Base-by-base conservation (phyloP, 2,329 filamentous ascomycete species). In the Botrytis galanthina region DNA sequence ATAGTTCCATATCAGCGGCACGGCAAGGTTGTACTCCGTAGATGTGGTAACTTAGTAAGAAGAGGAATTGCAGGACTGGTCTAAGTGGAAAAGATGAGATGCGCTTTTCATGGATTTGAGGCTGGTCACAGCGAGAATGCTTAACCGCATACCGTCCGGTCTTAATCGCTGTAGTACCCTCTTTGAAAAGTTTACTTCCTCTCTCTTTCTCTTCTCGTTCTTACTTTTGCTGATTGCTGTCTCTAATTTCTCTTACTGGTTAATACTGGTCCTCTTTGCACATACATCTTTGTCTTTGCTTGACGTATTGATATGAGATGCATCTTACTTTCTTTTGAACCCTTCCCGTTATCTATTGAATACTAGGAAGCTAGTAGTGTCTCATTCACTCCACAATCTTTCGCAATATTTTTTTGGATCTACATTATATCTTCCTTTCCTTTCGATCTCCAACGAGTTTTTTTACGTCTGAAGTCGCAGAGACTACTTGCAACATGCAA, bases 401-500 rank as follows among this genome's bases (percentile, higher is more conserved):
- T 44, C 26, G 7, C 59, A 54, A n/a, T 32, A 29, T 72, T 37
- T 37, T 48, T 16, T 48, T 39, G 22, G 70, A 48, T 57, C 51
- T 61, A 61, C 8, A 39, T 18, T 42, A 42, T 42, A 32, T 32
- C 61, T 71, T 37, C 12, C 57, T 59, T 66, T 57, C 62, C 20
- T 44, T 46, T 61, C 29, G 16, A 42, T 63, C n/a, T 63, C 60
- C 12, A 62, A 39, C 60, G 20, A 68, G 48, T 42, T n/a, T 68
- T 48, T 54, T 54, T 68, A 22, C 66, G 10, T 29, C 48, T 57
- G 35, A 57, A 68, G 35, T 57, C n/a, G 48, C 35, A 32, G 18
- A 51, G 44, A 51, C 37, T 16, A 29, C 51, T 32, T 57, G 42
- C 51, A 42, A 69, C 29, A 79, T 79, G 77, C 77, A 78, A 48